Percentiles rank a stretch among this genome's conserved stretches.
Evolutionary conservation across 2,329 filamentous ascomycete species (phyloP).

Genomic region (Annulohypoxylon truncatum): DNA sequence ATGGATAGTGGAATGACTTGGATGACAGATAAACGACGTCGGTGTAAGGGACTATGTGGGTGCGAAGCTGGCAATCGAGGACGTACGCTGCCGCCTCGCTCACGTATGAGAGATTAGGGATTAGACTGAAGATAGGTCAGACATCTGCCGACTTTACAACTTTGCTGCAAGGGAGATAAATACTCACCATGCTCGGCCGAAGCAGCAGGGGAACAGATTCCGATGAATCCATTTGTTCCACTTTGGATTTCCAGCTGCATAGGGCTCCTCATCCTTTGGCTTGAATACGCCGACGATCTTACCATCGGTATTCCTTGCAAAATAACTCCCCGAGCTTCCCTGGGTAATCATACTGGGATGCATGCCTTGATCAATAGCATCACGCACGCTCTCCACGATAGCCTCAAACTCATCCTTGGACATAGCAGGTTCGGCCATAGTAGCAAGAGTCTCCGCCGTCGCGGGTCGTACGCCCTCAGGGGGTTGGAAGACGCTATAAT

Average conservation of each 20-base stretch:
- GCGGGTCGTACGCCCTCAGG: slow-evolving; percentile 87
- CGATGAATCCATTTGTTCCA: slow-evolving; percentile 99
- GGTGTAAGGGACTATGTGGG: slow-evolving; percentile 94
- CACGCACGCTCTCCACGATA: slow-evolving; percentile 88
- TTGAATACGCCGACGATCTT: slow-evolving; percentile 99
- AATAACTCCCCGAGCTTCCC: slow-evolving; percentile 97
- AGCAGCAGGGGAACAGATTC: slow-evolving; percentile 97
- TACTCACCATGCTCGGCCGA: slow-evolving; percentile 84
- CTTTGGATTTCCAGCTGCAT: slow-evolving; percentile 95
- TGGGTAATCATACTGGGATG: slow-evolving; percentile 97
- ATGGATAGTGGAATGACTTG: slow-evolving; percentile 98
- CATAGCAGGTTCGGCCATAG: slow-evolving; percentile 71
- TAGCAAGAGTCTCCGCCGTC: slow-evolving; percentile 78
- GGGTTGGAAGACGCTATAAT: slow-evolving; percentile 95
- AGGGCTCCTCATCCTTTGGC: slow-evolving; percentile 98
- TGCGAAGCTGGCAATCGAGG: slow-evolving; percentile 88
- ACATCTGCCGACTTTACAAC: not conserved
- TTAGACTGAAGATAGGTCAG: slow-evolving; percentile 67
- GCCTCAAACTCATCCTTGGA: slow-evolving; percentile 85
- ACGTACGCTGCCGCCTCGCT: slow-evolving; percentile 98
- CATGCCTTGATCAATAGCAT: slow-evolving; percentile 88
- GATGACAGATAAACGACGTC: slow-evolving; percentile 94
- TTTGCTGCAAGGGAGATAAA: not conserved
- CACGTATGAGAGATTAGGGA: slow-evolving; percentile 97
- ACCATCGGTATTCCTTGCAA: slow-evolving; percentile 89